Evolutionary conservation across 306 rosid genomes (phyloP).

Genomic region (Sophora flavescens): DNA sequence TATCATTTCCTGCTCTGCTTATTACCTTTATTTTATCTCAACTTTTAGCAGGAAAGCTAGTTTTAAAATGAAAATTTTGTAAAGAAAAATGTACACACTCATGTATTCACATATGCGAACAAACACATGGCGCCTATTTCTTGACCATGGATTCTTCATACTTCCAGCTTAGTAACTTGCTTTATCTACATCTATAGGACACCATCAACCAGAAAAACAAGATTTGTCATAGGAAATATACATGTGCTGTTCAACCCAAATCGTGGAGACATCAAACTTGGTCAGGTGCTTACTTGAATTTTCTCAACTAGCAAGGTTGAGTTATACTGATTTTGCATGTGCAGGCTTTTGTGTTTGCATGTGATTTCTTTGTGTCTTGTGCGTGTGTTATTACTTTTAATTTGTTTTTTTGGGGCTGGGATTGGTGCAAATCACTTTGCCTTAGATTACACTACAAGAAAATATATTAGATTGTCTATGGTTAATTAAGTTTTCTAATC

Average conservation of each 20-base stretch:
- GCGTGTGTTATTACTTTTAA: not conserved
- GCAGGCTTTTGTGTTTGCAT: slow-evolving; percentile 9
- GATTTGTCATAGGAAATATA: slow-evolving; percentile 78
- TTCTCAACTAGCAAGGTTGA: slow-evolving; percentile 35
- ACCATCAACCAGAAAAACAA: slow-evolving; percentile 49
- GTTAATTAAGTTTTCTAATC: slow-evolving; percentile 34
- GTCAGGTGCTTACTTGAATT: slow-evolving; percentile 78
- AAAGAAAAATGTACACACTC: not conserved
- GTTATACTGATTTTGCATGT: slow-evolving; percentile 21
- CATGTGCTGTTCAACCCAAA: slow-evolving; percentile 93
- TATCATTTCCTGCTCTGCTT: slow-evolving; percentile 25
- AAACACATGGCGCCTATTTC: slow-evolving; percentile 9
- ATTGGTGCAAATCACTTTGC: slow-evolving; percentile 5
- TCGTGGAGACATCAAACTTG: slow-evolving; percentile 96
- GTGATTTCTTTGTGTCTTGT: not conserved
- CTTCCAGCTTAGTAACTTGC: slow-evolving; percentile 22
- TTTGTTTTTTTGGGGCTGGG: slow-evolving; percentile 14
- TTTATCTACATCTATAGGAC: slow-evolving; percentile 49
- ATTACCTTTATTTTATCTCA: not conserved
- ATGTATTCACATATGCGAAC: slow-evolving; percentile 9
- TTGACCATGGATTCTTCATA: slow-evolving; percentile 9
- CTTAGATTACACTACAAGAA: slow-evolving; percentile 9
- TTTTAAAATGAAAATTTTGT: slow-evolving; percentile 6
- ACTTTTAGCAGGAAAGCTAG: slow-evolving; percentile 27
- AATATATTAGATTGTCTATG: slow-evolving; percentile 13